These are phyloP conservation scores for Acacia concinna DNA, from an alignment of 331 rosid species.

Conservation along the genomic window DNA sequence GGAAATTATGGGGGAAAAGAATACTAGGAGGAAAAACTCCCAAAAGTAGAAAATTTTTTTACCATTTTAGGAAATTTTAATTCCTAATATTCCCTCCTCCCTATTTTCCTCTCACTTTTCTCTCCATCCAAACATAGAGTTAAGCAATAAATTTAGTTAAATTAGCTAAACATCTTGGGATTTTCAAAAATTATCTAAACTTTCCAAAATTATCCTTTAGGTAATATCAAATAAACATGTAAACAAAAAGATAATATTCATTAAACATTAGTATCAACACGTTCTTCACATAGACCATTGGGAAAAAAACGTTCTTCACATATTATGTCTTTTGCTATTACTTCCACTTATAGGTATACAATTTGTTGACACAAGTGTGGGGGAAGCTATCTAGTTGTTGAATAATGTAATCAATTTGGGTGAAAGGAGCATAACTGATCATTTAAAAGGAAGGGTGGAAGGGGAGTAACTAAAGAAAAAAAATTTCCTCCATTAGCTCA, in stretches of 20 bases:
- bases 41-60: too few relatives aligned
- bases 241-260: not conserved
- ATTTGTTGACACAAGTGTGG: conserved; percentile 1
- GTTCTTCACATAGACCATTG: conserved; percentile 8
- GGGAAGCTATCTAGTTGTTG: conserved; percentile 2
- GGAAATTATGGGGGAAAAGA: too few relatives aligned
- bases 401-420: not conserved
- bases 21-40: too few relatives aligned
- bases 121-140: too few relatives aligned
- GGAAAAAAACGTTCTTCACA: conserved; percentile 13
- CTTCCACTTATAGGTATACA: not conserved
- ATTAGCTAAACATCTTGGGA: not conserved
- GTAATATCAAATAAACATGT: not conserved
- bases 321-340: conserved; percentile 2
- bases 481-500: not conserved
- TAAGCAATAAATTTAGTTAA: not conserved
- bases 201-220: not conserved
- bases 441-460: not conserved
- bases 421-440: not conserved
- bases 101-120: too few relatives aligned
- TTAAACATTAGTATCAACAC: conserved; percentile 6
- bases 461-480: not conserved
- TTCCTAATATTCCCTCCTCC: too few relatives aligned
- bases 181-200: not conserved
- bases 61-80: too few relatives aligned